phyloP scores from a whole-genome alignment of 768 basidiomycete genomes.

The Rubroboletus pulcherrimus region DNA sequence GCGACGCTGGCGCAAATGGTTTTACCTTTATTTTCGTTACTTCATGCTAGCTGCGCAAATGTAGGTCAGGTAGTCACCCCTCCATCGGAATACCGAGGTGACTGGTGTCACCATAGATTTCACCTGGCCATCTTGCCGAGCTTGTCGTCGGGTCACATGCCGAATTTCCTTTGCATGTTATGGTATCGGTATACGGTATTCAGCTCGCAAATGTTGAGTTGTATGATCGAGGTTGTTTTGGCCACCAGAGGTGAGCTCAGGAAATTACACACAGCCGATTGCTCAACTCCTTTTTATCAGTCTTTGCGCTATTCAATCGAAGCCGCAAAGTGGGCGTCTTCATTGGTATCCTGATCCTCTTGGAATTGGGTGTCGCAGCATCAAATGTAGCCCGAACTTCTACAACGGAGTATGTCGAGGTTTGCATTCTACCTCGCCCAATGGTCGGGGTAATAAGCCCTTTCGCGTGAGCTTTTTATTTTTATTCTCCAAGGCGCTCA shows the following conservation, averaged over 20 bases:
- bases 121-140: constrained; percentile 4
- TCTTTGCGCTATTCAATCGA: constrained; percentile 34
- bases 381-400: constrained; percentile 20
- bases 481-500: neutral
- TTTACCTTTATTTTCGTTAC: constrained; percentile 21
- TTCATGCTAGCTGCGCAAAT: constrained; percentile 8
- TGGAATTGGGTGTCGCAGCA: constrained; percentile 14
- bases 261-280: neutral
- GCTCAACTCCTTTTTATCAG: neutral
- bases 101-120: constrained; percentile 3
- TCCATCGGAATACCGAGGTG: neutral
- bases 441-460: neutral
- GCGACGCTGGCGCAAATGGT: constrained; percentile 10
- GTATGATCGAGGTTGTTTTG: constrained; percentile 22
- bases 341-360: constrained; percentile 8
- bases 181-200: constrained; percentile 9
- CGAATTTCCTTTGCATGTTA: constrained; percentile 7
- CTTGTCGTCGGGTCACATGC: constrained; percentile 7
- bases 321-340: constrained; percentile 25
- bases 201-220: constrained; percentile 7
- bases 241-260: constrained; percentile 22
- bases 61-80: neutral
- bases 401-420: neutral
- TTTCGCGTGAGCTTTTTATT: constrained; percentile 16
- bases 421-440: constrained; percentile 25